A percentile compares a stretch with the other conserved stretches of the same genome.
Evolutionary conservation across 164 flowering plant species (phyloP).

Genomic region (Annona squamosa): DNA sequence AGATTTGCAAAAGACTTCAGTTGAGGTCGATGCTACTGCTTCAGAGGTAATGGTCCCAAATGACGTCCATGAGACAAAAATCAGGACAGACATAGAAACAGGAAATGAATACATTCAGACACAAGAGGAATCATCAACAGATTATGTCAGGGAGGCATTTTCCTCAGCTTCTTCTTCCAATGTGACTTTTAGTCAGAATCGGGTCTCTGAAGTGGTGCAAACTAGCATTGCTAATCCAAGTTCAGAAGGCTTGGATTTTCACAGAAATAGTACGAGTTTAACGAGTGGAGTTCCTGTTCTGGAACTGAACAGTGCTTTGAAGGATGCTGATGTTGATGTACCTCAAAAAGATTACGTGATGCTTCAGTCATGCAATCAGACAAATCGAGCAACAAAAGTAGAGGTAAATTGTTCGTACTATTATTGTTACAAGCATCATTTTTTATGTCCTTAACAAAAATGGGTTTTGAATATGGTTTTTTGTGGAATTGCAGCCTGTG

Average conservation of each 20-base stretch:
- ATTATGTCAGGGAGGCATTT: not conserved
- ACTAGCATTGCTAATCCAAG: not conserved
- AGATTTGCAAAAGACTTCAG: not conserved
- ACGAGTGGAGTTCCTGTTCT: not conserved
- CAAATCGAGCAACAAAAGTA: not conserved
- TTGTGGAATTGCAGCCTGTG: not conserved
- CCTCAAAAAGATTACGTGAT: not conserved
- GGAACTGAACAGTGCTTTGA: not conserved
- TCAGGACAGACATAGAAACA: not conserved
- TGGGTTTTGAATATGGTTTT: not conserved
- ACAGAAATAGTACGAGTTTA: not conserved
- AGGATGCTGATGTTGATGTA: slow-evolving; percentile 1
- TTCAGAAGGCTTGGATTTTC: not conserved
- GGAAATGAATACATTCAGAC: not conserved
- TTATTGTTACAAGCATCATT: too few species aligned
- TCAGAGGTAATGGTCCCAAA: not conserved
- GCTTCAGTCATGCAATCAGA: not conserved
- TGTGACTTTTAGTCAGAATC: not conserved
- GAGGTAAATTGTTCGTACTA: not conserved
- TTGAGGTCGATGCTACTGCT: not conserved
- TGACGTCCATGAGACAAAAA: not conserved
- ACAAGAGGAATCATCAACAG: slow-evolving; percentile 1
- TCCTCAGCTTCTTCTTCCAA: not conserved
- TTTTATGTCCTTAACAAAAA: too few species aligned
- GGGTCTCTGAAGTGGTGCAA: not conserved